Base-by-base conservation (phyloP, 1,139 yeast species). In the Diutina pseudorugosa region DNA sequence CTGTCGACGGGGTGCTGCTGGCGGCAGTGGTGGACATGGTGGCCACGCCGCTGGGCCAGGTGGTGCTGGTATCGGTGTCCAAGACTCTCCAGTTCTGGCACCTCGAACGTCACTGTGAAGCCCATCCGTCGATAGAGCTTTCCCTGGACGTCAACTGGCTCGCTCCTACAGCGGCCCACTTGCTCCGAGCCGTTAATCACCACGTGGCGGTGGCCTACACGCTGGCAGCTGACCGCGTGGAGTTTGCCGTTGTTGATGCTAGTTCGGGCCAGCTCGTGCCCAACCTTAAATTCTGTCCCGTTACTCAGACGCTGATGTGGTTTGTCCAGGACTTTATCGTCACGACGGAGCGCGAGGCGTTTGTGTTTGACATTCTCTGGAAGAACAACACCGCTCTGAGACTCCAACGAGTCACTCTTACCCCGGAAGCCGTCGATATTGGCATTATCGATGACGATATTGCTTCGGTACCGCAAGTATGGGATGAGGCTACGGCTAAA, bases 61-160 rank as follows among this genome's bases (percentile, higher is more conserved):
- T 58, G 40, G 57, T 52, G 9, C 65, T 62, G 11, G 59, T 81
- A 42, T 69, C 82, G 0, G 73, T 77, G n/a, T 69, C 73, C 56
- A 79, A 77, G 58, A 64, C 65, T 12, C 59, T 85, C 47, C 79
- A 78, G 58, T 59, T 83, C 27, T 84, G 90, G 89, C 75, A 77
- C 54, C 58, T 82, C 21, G 53, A 59, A 0, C 59, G 70, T 1
- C 78, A 75, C 55, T 52, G 51, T 45, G 62, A 60, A 47, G 52
- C 58, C 1, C 52, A 54, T 12, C 45, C 55, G 5, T 59, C 62
- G 2, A 57, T 64, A 3, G 55, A 57, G 30, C 57, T 67, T 45
- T 53, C 55, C 33, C 59, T 60, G 4, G 41, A 54, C 12, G 33
- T 50, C 8, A 51, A 54, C 1, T 69, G 74, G 74, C 59, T 73